Evolutionary conservation across 179 eudicot species (phyloP).

Genomic region (Spinacia oleracea): DNA sequence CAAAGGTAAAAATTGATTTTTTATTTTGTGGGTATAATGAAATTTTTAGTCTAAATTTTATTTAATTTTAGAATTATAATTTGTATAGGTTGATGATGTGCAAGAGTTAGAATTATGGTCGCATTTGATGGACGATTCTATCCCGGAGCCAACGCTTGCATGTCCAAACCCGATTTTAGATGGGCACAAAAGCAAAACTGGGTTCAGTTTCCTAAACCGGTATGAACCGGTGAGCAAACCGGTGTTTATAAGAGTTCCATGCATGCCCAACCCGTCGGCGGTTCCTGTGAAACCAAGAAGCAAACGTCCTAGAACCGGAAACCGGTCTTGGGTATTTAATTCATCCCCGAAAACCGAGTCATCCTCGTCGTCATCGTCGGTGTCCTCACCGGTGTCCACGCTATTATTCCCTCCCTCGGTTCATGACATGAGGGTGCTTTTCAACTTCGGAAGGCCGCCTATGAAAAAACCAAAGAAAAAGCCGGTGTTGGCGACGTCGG

Average conservation of each 20-base stretch:
- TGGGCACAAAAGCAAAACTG: slow-evolving; percentile 24
- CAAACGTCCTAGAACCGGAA: slow-evolving; percentile 45
- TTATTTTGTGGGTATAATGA: too few relatives aligned
- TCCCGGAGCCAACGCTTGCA: slow-evolving; percentile 48
- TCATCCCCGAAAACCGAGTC: slow-evolving; percentile 48
- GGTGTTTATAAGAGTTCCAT: slow-evolving; percentile 21
- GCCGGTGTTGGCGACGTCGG: slow-evolving; percentile 13
- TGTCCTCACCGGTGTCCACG: slow-evolving; percentile 33
- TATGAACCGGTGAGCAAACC: slow-evolving; percentile 37
- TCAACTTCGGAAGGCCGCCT: slow-evolving; percentile 34
- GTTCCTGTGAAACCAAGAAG: slow-evolving; percentile 63
- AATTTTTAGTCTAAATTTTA: not conserved
- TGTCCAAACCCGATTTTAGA: slow-evolving; percentile 40
- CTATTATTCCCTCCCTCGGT: slow-evolving; percentile 30
- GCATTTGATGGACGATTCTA: slow-evolving; percentile 77
- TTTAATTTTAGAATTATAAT: not conserved
- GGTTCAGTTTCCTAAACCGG: slow-evolving; percentile 30
- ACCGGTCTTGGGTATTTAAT: slow-evolving; percentile 33
- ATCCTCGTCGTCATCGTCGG: slow-evolving; percentile 38
- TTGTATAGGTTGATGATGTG: slow-evolving; percentile 62
- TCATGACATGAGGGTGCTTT: slow-evolving; percentile 24
- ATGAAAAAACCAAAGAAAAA: slow-evolving; percentile 54
- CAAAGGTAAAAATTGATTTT: too few relatives aligned
- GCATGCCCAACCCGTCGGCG: slow-evolving; percentile 47
- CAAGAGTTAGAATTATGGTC: slow-evolving; percentile 86